Conservation (phyloP, 2,329 filamentous ascomycete genomes). For the Trichophyton verrucosum region DNA sequence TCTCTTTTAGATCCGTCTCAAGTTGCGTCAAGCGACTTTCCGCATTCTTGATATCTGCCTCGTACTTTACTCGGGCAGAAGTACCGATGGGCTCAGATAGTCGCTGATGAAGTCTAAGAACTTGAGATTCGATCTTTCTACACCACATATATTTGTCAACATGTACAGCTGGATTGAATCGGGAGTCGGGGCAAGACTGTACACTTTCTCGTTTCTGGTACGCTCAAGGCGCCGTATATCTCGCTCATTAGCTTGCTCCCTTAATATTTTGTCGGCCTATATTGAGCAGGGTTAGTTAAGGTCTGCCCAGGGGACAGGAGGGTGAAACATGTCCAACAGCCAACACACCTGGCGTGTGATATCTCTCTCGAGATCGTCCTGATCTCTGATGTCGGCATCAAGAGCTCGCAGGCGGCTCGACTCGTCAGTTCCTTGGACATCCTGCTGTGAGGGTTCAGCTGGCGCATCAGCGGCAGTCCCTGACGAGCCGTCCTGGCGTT, state of each 20-base stretch:
- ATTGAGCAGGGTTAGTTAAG: background rate
- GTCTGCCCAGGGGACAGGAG: background rate
- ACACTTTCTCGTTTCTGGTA: conserved; percentile 38
- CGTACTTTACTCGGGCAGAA: conserved; percentile 34
- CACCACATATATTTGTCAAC: conserved; percentile 1
- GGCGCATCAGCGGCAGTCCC: background rate
- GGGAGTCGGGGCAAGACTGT: conserved; percentile 5
- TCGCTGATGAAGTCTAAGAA: conserved; percentile 47
- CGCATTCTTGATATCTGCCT: conserved; percentile 51
- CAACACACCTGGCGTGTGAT: conserved; percentile 48
- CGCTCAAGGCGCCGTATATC: conserved; percentile 52
- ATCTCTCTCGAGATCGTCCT: conserved; percentile 81
- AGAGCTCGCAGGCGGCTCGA: conserved; percentile 49
- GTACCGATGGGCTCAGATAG: conserved; percentile 44
- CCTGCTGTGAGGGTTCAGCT: background rate
- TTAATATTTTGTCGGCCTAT: conserved; percentile 46
- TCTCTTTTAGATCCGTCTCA: conserved; percentile 63
- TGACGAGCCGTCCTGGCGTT: background rate
- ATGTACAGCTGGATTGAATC: background rate
- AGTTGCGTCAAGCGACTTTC: conserved; percentile 52
- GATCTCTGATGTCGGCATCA: conserved; percentile 61
- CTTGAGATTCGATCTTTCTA: conserved; percentile 52
- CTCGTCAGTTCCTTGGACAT: conserved; percentile 35
- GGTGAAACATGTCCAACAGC: background rate
- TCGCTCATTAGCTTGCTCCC: conserved; percentile 50